phyloP scores from a whole-genome alignment of 352 stramenopile species.

The Salisapilia sapeloensis region DNA sequence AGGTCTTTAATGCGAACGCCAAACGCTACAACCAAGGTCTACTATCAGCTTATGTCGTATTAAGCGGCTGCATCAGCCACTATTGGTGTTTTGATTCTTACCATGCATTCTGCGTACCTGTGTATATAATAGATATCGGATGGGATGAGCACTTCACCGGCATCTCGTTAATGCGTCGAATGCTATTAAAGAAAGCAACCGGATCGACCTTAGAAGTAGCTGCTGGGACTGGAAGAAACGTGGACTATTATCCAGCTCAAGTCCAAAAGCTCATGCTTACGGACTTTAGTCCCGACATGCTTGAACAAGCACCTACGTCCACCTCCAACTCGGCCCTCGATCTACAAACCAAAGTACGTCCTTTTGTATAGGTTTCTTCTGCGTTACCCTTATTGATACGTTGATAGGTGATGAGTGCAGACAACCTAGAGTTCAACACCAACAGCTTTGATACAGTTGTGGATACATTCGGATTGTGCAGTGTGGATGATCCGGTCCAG shows the following conservation, averaged over 20 bases:
- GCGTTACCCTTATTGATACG: too few species aligned
- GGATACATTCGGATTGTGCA: conserved; percentile 94
- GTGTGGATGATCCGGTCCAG: conserved; percentile 85
- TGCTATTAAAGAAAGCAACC: conserved; percentile 45
- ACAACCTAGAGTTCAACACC: conserved; percentile 39
- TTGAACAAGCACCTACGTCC: conserved; percentile 24
- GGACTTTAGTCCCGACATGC: conserved; percentile 61
- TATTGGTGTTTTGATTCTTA: neutral
- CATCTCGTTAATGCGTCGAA: conserved; percentile 63
- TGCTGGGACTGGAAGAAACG: conserved; percentile 87
- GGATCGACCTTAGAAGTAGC: conserved; percentile 88
- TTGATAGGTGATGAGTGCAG: conserved; percentile 52
- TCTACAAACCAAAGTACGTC: too few species aligned
- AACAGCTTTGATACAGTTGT: conserved; percentile 89
- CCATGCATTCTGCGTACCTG: neutral
- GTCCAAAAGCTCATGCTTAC: conserved; percentile 33
- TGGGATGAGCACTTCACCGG: conserved; percentile 66
- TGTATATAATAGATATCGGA: conserved; percentile 28
- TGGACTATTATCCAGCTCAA: conserved; percentile 71
- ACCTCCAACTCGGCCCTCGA: conserved; percentile 3
- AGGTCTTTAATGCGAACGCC: conserved; percentile 59
- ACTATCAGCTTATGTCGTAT: neutral
- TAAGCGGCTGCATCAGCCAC: neutral
- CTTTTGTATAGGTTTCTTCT: too few species aligned
- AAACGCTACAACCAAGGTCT: conserved; percentile 48